Base-by-base conservation (phyloP, 140 eudicot genomes). In the Anethum foeniculum region DNA sequence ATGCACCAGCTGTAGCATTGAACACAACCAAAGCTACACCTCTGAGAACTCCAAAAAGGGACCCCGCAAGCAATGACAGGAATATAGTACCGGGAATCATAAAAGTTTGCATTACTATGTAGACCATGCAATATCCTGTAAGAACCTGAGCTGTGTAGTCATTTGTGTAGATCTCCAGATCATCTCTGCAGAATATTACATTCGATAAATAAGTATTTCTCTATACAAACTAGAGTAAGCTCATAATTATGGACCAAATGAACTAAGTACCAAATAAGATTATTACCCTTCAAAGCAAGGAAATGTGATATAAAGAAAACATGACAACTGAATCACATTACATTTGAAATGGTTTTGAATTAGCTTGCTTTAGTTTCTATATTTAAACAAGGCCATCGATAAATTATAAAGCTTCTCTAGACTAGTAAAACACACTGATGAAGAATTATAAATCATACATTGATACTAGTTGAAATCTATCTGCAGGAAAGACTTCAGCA, bases 1-100 rank as follows among this genome's bases (percentile, higher is more conserved):
- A 93, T 60, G 97, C 93, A 36, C 95, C 97, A 21, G 95, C 89
- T 1, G 97, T 88, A 54, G 98, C 98, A 71, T 90, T 84, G 85
- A 89, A 89, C 21, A 93, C 93, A 4, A 93, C 95, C 11, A 89
- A 84, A 67, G 97, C 87, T 65, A 93, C 91, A 77, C 95, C 97
- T 85, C 82, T 87, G 79, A 83, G 87, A 82, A 93, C 89, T 69
- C 93, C 98, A 49, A 93, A 91, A 69, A 91, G 90, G 47, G 97
- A 85, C 30, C 97, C 98, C 36, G 95, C 97, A 64, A 93, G 93
- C 76, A 93, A 79, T 34, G 97, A 93, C 98, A 93, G 87, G 81
- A 91, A 93, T 47, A 93, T 89, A 36, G 98, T 93, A 56, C 95
- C 97, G 6, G 98, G 98, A 58, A 93, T 93, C 98, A 93, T 93